These are phyloP conservation scores for Cercospora beticola DNA, from an alignment of 2,329 filamentous ascomycete genomes.

Conservation along the genomic window DNA sequence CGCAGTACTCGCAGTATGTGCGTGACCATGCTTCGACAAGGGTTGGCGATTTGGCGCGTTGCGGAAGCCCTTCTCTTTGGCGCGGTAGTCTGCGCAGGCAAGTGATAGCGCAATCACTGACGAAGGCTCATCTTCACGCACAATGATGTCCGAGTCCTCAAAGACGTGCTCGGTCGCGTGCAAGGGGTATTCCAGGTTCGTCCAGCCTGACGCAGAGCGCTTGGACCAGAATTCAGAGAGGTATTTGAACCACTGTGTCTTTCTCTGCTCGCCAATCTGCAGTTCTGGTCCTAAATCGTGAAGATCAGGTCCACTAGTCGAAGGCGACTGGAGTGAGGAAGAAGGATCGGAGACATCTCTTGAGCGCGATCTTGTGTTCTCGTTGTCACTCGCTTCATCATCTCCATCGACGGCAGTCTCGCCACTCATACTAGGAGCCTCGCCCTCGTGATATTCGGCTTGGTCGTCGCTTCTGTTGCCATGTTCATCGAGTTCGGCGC, in stretches of 20 bases:
- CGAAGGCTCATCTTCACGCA: constrained; percentile 94
- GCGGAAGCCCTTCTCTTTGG: constrained; percentile 71
- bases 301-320: constrained; percentile 53
- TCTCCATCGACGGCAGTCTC: constrained; percentile 49
- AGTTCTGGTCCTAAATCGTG: constrained; percentile 58
- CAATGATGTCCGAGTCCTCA: constrained; percentile 93
- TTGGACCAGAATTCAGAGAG: constrained; percentile 98
- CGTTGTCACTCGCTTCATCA: constrained; percentile 64
- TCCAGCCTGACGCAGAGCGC: constrained; percentile 92
- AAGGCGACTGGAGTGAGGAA: constrained; percentile 52
- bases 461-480: constrained; percentile 11
- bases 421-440: constrained; percentile 1
- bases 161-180: constrained; percentile 85
- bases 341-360: constrained; percentile 45
- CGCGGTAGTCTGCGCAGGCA: constrained; percentile 80
- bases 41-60: constrained; percentile 30
- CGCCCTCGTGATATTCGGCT: neutral
- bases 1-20: constrained; percentile 28
- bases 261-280: constrained; percentile 88
- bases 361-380: constrained; percentile 68
- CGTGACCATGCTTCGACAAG: constrained; percentile 30
- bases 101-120: constrained; percentile 93
- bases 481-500: constrained; percentile 15
- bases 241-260: constrained; percentile 90
- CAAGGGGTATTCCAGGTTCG: constrained; percentile 86